Conservation (phyloP, 352 stramenopile genomes). For the Pythium phragmitis region DNA sequence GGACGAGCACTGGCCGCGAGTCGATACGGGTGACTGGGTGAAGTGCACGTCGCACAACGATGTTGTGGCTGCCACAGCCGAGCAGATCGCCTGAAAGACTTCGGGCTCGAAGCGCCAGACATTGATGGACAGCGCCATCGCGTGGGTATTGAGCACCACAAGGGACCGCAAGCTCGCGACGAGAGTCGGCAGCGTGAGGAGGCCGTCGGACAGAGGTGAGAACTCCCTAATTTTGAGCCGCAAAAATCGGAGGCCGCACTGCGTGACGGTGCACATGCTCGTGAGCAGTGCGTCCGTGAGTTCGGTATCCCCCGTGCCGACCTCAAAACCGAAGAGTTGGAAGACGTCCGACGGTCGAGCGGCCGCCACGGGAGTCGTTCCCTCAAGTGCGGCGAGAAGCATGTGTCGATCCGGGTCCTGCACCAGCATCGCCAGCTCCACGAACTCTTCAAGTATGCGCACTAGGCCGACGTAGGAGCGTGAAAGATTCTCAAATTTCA, state of each 20-base stretch:
- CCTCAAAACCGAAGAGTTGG: background rate
- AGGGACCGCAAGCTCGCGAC: background rate
- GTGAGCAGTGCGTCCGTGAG: background rate
- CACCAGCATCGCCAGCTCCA: background rate
- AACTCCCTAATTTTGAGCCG: background rate
- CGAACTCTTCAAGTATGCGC: background rate
- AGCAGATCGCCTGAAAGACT: constrained; percentile 1
- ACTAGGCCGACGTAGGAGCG: background rate
- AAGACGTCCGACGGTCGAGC: background rate
- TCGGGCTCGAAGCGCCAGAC: background rate
- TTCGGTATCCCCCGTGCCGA: background rate
- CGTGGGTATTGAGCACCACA: background rate
- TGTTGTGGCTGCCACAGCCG: background rate
- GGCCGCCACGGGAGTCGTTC: background rate
- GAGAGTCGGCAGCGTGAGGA: background rate
- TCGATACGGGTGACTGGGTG: background rate
- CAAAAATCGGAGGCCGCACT: background rate
- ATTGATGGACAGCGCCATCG: background rate
- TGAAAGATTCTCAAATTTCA: background rate
- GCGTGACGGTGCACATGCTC: background rate
- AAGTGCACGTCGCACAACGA: background rate
- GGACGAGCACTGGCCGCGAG: too few relatives aligned
- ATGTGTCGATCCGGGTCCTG: background rate
- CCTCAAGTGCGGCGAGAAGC: background rate
- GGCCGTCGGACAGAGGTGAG: background rate